A percentile compares a stretch with the other conserved stretches of the same genome.
Evolutionary conservation across 169 alveolate genomes (phyloP).

Genomic region (Eimeria sp.): DNA sequence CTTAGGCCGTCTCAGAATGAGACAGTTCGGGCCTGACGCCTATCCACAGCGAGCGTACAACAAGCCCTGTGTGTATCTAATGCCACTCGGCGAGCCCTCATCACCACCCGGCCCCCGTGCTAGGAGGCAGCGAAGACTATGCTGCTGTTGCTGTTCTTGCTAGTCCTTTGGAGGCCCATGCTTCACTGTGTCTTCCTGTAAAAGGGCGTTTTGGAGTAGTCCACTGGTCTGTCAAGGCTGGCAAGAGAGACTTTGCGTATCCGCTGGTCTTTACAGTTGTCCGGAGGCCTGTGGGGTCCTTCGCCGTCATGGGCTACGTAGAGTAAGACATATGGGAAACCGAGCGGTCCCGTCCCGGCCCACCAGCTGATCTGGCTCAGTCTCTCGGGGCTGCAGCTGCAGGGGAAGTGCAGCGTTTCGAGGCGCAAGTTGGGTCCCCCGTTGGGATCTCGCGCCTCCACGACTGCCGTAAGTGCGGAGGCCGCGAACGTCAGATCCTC

Average conservation of each 20-base stretch:
- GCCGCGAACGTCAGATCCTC: neutral
- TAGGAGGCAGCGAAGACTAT: neutral
- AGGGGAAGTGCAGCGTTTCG: neutral
- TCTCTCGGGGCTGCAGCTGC: slow-evolving; percentile 30
- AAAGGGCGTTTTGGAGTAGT: neutral
- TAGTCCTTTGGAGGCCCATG: neutral
- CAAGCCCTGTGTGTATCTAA: neutral
- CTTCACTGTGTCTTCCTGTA: neutral
- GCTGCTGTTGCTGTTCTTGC: neutral
- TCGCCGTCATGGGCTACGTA: slow-evolving; percentile 44
- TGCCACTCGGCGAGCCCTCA: neutral
- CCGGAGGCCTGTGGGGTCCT: neutral
- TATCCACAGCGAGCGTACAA: neutral
- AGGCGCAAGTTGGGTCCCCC: neutral
- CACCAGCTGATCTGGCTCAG: slow-evolving; percentile 42
- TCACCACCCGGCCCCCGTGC: neutral
- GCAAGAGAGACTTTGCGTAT: neutral
- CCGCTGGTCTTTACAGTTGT: neutral
- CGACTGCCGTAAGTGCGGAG: slow-evolving; percentile 4
- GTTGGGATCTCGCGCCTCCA: neutral
- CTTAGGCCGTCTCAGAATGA: neutral
- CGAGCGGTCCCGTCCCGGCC: neutral
- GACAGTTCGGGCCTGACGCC: neutral
- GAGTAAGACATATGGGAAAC: neutral
- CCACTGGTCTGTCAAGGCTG: neutral